Evolutionary conservation across 495 filamentous ascomycete species (phyloP).

Genomic region (Bacidia gigantensis): DNA sequence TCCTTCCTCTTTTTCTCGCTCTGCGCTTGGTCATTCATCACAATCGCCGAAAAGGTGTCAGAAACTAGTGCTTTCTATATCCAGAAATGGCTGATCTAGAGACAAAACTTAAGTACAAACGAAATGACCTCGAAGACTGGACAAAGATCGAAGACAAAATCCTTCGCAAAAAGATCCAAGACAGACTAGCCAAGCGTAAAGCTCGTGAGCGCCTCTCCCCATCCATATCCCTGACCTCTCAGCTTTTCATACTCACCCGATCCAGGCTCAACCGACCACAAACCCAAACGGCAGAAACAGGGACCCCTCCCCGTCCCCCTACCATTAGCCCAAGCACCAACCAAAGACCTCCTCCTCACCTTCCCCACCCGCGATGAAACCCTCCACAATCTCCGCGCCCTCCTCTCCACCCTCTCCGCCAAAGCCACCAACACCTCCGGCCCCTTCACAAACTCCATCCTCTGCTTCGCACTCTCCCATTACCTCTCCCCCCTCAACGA

Average conservation of each 20-base stretch:
- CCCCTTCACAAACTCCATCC: background rate
- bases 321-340: background rate
- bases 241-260: background rate
- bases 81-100: conserved; percentile 5
- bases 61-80: background rate
- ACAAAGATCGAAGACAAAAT: conserved; percentile 14
- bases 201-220: conserved; percentile 3
- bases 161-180: conserved; percentile 12
- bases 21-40: conserved; percentile 25
- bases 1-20: background rate
- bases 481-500: background rate
- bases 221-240: background rate
- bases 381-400: background rate
- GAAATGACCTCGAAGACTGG: conserved; percentile 12
- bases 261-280: background rate
- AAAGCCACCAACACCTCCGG: background rate
- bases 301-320: background rate
- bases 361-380: background rate
- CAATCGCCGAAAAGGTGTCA: background rate
- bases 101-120: conserved; percentile 6
- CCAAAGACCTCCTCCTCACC: background rate
- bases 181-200: conserved; percentile 13
- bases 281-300: background rate
- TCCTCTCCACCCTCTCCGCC: background rate
- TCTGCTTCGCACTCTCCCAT: background rate